A percentile compares a stretch with the other conserved stretches of the same genome.
Conservation (phyloP, 2,329 filamentous ascomycete species). For the Aureobasidium sp. region DNA sequence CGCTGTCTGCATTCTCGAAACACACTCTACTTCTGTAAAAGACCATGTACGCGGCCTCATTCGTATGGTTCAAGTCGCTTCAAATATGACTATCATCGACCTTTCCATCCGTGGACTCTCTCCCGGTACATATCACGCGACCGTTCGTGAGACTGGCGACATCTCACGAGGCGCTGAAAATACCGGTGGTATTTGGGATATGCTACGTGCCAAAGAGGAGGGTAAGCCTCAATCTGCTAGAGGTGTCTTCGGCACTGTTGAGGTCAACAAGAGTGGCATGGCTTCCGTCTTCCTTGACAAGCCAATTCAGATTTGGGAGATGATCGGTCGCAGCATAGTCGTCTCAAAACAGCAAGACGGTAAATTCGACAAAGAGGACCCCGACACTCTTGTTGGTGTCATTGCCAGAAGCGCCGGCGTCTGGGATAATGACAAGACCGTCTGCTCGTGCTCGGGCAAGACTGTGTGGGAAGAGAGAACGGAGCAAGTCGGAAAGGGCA, state of each 20-base stretch:
- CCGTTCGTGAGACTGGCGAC: slow-evolving; percentile 78
- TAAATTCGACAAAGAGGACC: slow-evolving; percentile 59
- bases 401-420: slow-evolving; percentile 94
- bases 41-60: slow-evolving; percentile 77
- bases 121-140: slow-evolving; percentile 75
- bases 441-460: slow-evolving; percentile 96
- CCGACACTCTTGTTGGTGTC: slow-evolving; percentile 82
- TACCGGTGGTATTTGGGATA: slow-evolving; percentile 75
- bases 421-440: slow-evolving; percentile 98
- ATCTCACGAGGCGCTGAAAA: slow-evolving; percentile 77
- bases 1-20: slow-evolving; percentile 94
- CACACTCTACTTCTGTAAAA: slow-evolving; percentile 54
- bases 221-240: slow-evolving; percentile 40
- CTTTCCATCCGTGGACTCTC: slow-evolving; percentile 76
- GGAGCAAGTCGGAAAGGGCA: slow-evolving; percentile 82
- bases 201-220: slow-evolving; percentile 38
- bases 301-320: slow-evolving; percentile 84
- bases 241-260: slow-evolving; percentile 66
- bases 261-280: slow-evolving; percentile 67
- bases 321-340: slow-evolving; percentile 89
- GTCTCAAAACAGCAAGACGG: slow-evolving; percentile 63
- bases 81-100: slow-evolving; percentile 75
- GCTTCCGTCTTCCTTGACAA: slow-evolving; percentile 77
- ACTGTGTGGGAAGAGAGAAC: slow-evolving; percentile 95
- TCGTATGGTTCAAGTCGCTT: slow-evolving; percentile 85